phyloP scores from a whole-genome alignment of 768 basidiomycete species.

The Austroboletus festivus region DNA sequence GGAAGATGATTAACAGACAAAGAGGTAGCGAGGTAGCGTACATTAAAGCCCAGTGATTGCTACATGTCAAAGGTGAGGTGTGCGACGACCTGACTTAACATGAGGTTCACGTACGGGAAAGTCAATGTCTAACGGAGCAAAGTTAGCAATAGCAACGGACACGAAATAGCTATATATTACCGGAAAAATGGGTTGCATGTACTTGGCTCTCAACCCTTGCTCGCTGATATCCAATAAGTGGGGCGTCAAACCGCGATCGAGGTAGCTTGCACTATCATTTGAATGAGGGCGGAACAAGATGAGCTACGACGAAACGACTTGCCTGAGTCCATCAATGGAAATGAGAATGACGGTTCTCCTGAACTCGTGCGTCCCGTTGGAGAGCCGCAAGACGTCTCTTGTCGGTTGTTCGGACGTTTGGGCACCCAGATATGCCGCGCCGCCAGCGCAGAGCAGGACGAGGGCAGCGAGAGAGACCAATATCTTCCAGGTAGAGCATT shows the following conservation, averaged over 20 bases:
- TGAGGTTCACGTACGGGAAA: constrained; percentile 65
- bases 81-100: neutral
- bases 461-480: constrained; percentile 13
- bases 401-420: constrained; percentile 1
- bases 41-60: constrained; percentile 91
- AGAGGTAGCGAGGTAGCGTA: constrained; percentile 36
- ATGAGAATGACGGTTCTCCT: constrained; percentile 79
- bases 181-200: constrained; percentile 84
- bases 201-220: constrained; percentile 83
- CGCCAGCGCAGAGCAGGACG: constrained; percentile 14
- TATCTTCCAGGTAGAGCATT: constrained; percentile 5
- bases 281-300: constrained; percentile 2
- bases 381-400: constrained; percentile 37
- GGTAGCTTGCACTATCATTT: constrained; percentile 68
- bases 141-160: constrained; percentile 1
- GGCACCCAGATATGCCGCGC: constrained; percentile 6
- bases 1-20: neutral
- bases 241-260: constrained; percentile 82
- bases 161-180: constrained; percentile 47
- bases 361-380: constrained; percentile 83
- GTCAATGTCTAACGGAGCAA: constrained; percentile 64
- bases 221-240: constrained; percentile 78
- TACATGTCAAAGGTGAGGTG: constrained; percentile 26
- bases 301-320: constrained; percentile 19
- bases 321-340: constrained; percentile 86